Evolutionary conservation across 208 protist genomes (phyloP).

Genomic region (Crithidia expoeki): DNA sequence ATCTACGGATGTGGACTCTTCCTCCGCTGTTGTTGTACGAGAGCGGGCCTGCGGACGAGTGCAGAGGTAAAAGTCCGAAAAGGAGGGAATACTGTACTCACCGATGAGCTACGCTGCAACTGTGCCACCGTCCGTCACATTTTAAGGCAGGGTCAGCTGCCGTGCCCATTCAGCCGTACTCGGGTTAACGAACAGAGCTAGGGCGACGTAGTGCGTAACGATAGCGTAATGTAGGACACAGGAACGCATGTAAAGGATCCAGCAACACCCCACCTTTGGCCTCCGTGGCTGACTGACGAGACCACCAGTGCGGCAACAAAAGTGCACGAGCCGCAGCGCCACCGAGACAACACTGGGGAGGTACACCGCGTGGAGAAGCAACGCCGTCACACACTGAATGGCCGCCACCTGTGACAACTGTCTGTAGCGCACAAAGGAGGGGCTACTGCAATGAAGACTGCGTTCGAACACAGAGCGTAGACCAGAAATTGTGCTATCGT

Average conservation of each 20-base stretch:
- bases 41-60: no score
- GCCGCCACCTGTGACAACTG: constrained; percentile 13
- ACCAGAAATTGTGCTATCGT: background rate
- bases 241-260: background rate
- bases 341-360: constrained; percentile 28
- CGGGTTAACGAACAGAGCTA: constrained; percentile 12
- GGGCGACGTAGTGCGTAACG: constrained; percentile 13
- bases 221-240: background rate
- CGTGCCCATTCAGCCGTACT: constrained; percentile 17
- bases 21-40: no score
- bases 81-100: constrained; percentile 18
- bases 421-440: background rate
- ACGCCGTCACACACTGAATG: constrained; percentile 18
- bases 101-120: constrained; percentile 13
- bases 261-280: constrained; percentile 1
- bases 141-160: constrained; percentile 15
- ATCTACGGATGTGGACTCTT: no score
- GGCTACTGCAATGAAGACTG: background rate
- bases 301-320: constrained; percentile 26
- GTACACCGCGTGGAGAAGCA: constrained; percentile 31
- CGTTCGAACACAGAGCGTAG: background rate
- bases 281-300: constrained; percentile 14
- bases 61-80: constrained; percentile 18
- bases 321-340: constrained; percentile 25
- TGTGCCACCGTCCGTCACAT: background rate